Evolutionary conservation across 2,329 filamentous ascomycete species (phyloP).

Genomic region (Exophiala phaeomuriformis): DNA sequence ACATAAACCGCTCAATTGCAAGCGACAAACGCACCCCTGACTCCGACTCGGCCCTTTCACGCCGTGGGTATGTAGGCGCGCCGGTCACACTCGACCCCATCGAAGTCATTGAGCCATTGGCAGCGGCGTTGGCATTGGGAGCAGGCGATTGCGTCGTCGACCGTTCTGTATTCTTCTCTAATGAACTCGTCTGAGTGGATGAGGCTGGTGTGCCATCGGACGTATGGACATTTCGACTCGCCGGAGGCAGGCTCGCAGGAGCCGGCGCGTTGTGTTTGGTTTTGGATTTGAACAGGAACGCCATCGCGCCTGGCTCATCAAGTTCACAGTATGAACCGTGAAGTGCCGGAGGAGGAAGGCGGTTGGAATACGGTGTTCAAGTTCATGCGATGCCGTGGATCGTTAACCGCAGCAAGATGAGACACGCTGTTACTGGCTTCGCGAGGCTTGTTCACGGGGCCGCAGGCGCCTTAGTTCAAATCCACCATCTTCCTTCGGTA

Average conservation of each 20-base stretch:
- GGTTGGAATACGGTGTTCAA: constrained; percentile 2
- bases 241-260: constrained; percentile 44
- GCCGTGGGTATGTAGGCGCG: constrained; percentile 33
- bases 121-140: constrained; percentile 17
- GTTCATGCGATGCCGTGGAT: constrained; percentile 5
- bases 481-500: constrained; percentile 8
- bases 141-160: constrained; percentile 21
- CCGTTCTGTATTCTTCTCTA: constrained; percentile 18
- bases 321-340: neutral
- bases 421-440: constrained; percentile 6
- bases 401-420: constrained; percentile 1
- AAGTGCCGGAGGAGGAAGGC: neutral
- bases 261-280: constrained; percentile 39
- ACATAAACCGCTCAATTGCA: neutral
- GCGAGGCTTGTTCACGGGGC: constrained; percentile 9
- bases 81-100: constrained; percentile 16
- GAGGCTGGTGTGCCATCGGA: constrained; percentile 42
- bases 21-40: constrained; percentile 42
- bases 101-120: constrained; percentile 21
- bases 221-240: constrained; percentile 50
- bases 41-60: constrained; percentile 51
- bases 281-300: constrained; percentile 75
- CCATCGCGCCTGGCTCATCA: constrained; percentile 45
- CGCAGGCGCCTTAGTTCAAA: constrained; percentile 12
- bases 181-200: constrained; percentile 53